Base-by-base conservation (phyloP, 2,329 filamentous ascomycete genomes). In the Rutstroemia sp. region DNA sequence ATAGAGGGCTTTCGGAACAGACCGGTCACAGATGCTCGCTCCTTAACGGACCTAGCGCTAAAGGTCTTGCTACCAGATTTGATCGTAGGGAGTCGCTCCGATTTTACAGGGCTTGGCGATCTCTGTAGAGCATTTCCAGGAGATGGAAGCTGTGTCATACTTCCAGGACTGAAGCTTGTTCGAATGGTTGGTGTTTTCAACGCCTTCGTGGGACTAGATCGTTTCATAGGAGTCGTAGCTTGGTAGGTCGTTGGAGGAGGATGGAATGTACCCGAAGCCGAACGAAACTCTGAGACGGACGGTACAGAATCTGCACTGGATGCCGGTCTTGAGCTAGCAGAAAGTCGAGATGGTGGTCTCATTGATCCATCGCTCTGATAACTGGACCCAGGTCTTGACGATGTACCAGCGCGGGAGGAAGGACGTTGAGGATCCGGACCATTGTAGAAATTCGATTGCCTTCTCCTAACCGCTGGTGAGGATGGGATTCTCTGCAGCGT, bases 401-500 rank as follows among this genome's bases (percentile, higher is more conserved):
- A 58, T 41, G 58, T 58, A 21, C 48, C 59, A 5, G 58, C 57
- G 18, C 62, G 61, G 16, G 66, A 67, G 9, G 58, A n/a, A 30
- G 86, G 80, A 18, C 78, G 76, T 72, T 80, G 80, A 6, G 79
- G 75, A 58, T 80, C 79, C n/a, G 84, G 77, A 2, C 76, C 72
- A 49, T 83, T 84, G 67, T 88, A 94, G 70, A 95, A 91, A 55
- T 81, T 83, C 0, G 89, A 90, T 8, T 80, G 75, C 54, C 84
- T 82, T 58, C 82, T 82, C 52, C 78, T 81, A 47, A 87, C 71
- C 0, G 81, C 82, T 4, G 92, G 91, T 0, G 91, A 94, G 0
- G 88, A 83, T 0, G 91, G 88, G 30, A 96, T 75, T 48, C 84
- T 81, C 3, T 90, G 80, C 5, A 96, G 74, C 0, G 90, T 95